Evolutionary conservation across 2,329 filamentous ascomycete genomes (phyloP).

Genomic region (Alternaria sp.): DNA sequence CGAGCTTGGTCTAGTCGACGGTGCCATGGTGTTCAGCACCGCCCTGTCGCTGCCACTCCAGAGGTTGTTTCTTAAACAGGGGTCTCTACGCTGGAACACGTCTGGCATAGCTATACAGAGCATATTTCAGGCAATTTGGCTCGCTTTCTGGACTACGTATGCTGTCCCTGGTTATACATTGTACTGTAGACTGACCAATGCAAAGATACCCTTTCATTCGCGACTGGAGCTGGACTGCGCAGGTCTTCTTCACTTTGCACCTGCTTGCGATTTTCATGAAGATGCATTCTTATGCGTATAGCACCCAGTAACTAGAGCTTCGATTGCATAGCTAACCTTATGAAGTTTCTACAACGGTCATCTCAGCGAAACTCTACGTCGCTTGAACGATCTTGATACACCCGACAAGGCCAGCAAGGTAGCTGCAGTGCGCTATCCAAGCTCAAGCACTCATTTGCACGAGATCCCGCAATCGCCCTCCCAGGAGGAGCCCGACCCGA

Average conservation of each 20-base stretch:
- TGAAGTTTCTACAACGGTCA: slow-evolving; percentile 89
- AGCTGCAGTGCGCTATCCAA: slow-evolving; percentile 77
- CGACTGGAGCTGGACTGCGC: slow-evolving; percentile 95
- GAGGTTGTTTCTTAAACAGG: slow-evolving; percentile 65
- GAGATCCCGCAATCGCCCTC: slow-evolving; percentile 57
- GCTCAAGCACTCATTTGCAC: slow-evolving; percentile 56
- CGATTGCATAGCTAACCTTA: background rate
- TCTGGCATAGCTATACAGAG: slow-evolving; percentile 85
- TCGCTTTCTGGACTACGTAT: slow-evolving; percentile 77
- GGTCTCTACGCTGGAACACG: slow-evolving; percentile 71
- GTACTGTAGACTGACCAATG: slow-evolving; percentile 10
- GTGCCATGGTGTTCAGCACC: slow-evolving; percentile 81
- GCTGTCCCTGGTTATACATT: slow-evolving; percentile 16
- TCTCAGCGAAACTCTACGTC: slow-evolving; percentile 82
- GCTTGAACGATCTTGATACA: slow-evolving; percentile 78
- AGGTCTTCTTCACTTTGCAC: slow-evolving; percentile 93
- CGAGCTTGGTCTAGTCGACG: slow-evolving; percentile 83
- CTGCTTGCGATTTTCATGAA: slow-evolving; percentile 95
- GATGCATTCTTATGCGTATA: slow-evolving; percentile 88
- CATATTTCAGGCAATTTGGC: slow-evolving; percentile 79
- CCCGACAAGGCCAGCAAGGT: slow-evolving; percentile 72
- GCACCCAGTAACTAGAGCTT: background rate
- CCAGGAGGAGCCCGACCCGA: slow-evolving; percentile 51
- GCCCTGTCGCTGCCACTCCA: slow-evolving; percentile 76
- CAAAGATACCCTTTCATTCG: slow-evolving; percentile 77